These are phyloP conservation scores for Vitis amurensis DNA, from an alignment of 164 flowering plant species.

Conservation along the genomic window DNA sequence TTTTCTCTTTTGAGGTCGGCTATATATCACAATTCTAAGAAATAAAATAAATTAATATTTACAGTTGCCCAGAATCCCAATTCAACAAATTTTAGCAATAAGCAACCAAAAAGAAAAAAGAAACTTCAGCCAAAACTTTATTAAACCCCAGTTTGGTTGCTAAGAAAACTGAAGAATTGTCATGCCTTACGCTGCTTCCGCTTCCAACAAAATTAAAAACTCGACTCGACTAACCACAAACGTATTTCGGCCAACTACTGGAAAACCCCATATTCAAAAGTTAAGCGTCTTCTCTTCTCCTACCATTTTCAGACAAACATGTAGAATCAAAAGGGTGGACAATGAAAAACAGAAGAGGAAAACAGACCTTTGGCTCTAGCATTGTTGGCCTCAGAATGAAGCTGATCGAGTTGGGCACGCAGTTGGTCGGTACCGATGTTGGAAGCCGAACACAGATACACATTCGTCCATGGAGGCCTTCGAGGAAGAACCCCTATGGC, in stretches of 20 bases:
- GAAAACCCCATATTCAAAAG: background rate
- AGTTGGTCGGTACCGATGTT: constrained; percentile 35
- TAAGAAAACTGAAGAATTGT: too few species aligned
- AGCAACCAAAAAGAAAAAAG: too few species aligned
- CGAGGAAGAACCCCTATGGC: constrained; percentile 7
- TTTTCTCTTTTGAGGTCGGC: too few species aligned
- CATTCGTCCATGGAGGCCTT: constrained; percentile 14
- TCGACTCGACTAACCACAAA: too few species aligned
- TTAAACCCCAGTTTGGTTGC: too few species aligned
- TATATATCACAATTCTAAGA: too few species aligned
- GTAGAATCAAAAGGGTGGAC: background rate
- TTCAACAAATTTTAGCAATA: too few species aligned
- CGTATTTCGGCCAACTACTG: too few species aligned
- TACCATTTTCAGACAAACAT: too few species aligned
- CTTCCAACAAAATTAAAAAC: background rate
- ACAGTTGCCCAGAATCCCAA: too few species aligned
- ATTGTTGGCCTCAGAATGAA: constrained; percentile 54
- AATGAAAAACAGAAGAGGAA: background rate
- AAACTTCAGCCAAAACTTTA: too few species aligned
- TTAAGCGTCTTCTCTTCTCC: background rate
- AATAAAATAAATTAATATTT: too few species aligned
- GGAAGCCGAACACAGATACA: constrained; percentile 26
- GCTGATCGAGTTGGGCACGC: constrained; percentile 49
- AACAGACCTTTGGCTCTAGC: constrained; percentile 52
- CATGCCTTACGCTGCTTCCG: background rate